Evolutionary conservation across 23 red algal species (phyloP).

Genomic region (Gracilaria caudata): DNA sequence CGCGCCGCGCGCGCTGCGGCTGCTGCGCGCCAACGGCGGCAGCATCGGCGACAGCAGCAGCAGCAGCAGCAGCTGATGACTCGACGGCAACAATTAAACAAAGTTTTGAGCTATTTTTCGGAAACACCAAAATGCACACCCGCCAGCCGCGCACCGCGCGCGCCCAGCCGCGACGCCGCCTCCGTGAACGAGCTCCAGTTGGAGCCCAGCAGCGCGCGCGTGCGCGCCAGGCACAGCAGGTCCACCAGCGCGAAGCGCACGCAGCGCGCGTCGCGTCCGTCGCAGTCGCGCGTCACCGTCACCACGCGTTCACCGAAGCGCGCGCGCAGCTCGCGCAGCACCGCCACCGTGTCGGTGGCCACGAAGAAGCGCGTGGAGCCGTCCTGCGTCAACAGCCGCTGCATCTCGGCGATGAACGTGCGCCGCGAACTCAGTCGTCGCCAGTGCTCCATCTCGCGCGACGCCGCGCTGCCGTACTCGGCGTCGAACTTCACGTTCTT

Average conservation of each 20-base stretch:
- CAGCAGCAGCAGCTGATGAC: too few species aligned
- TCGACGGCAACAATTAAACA: too few species aligned
- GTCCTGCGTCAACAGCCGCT: constrained; percentile 26
- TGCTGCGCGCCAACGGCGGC: too few species aligned
- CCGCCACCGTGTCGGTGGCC: constrained; percentile 65
- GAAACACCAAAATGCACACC: constrained; percentile 69
- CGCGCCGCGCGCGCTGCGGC: too few species aligned
- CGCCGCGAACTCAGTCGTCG: constrained; percentile 35
- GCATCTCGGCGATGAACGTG: constrained; percentile 53
- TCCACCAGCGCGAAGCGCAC: constrained; percentile 64
- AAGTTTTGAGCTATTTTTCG: too few species aligned
- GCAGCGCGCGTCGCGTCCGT: constrained; percentile 64
- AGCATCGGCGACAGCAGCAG: too few species aligned
- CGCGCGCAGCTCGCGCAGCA: constrained; percentile 26
- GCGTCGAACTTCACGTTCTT: constrained; percentile 47
- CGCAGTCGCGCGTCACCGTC: constrained; percentile 39
- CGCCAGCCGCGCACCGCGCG: constrained; percentile 20
- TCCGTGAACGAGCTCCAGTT: constrained; percentile 90
- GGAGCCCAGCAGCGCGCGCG: constrained; percentile 50
- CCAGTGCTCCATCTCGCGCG: constrained; percentile 70
- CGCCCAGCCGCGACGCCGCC: constrained; percentile 70
- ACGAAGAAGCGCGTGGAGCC: constrained; percentile 57
- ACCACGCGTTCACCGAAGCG: constrained; percentile 24
- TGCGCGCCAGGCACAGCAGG: constrained; percentile 56
- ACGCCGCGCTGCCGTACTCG: constrained; percentile 64